Evolutionary conservation across 2,329 filamentous ascomycete species (phyloP).

Genomic region (Raffaelea arxii): DNA sequence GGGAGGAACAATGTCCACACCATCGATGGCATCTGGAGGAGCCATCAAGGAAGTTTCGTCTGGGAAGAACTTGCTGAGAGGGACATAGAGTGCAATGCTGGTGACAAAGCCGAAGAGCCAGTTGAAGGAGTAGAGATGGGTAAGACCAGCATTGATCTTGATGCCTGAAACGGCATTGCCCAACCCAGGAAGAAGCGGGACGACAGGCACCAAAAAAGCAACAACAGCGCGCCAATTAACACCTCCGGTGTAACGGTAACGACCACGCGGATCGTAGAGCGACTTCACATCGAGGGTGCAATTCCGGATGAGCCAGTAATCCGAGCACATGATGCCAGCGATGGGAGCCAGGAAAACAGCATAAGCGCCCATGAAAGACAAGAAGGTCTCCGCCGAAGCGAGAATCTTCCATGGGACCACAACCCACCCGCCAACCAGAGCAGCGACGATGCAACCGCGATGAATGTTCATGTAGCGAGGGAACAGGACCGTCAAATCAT

Average conservation of each 20-base stretch:
- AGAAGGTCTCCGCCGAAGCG: constrained; percentile 45
- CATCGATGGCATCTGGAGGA: constrained; percentile 19
- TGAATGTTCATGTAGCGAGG: constrained; percentile 45
- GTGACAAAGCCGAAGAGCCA: constrained; percentile 53
- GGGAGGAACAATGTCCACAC: constrained; percentile 8
- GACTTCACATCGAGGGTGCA: constrained; percentile 28
- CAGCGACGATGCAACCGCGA: constrained; percentile 46
- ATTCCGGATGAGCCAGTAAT: constrained; percentile 28
- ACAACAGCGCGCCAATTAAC: constrained; percentile 16
- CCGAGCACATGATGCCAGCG: constrained; percentile 28
- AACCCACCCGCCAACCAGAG: constrained; percentile 47
- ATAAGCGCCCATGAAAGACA: constrained; percentile 58
- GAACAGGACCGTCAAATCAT: constrained; percentile 44
- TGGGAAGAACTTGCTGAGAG: constrained; percentile 37
- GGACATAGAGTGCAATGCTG: constrained; percentile 45
- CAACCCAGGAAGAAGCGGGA: constrained; percentile 22
- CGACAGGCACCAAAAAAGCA: constrained; percentile 17
- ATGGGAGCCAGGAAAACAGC: constrained; percentile 30
- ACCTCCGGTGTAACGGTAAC: constrained; percentile 24
- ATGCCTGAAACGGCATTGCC: constrained; percentile 11
- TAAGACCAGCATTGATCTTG: constrained; percentile 28
- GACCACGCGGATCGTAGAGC: constrained; percentile 29
- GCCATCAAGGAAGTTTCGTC: constrained; percentile 35
- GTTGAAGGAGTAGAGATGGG: constrained; percentile 53
- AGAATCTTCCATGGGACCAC: constrained; percentile 60